Percentiles rank a stretch among this genome's conserved stretches.
phyloP scores from a whole-genome alignment of 2,329 filamentous ascomycete genomes.

The Claviceps citrina region DNA sequence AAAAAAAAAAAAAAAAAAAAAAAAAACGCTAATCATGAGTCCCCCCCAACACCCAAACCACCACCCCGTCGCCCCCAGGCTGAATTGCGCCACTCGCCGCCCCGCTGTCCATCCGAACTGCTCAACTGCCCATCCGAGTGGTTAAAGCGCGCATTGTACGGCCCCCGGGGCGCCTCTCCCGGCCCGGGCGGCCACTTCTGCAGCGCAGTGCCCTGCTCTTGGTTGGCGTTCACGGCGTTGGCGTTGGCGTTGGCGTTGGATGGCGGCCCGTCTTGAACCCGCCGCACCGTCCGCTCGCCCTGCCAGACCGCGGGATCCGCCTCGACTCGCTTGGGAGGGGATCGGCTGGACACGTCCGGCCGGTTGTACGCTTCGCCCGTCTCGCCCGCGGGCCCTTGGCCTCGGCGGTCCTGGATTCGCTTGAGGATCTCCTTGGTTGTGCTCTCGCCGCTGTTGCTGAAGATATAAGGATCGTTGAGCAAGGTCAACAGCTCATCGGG shows the following conservation, averaged over 20 bases:
- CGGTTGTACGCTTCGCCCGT: slow-evolving; percentile 40
- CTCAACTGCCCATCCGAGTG: slow-evolving; percentile 27
- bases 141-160: slow-evolving; percentile 29
- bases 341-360: slow-evolving; percentile 41
- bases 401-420: slow-evolving; percentile 66
- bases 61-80: slow-evolving; percentile 36
- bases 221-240: too few species aligned
- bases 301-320: slow-evolving; percentile 76
- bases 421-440: slow-evolving; percentile 96
- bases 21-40: slow-evolving; percentile 17
- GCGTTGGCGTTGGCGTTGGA: too few species aligned
- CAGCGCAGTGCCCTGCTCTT: slow-evolving; percentile 32
- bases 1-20: background rate
- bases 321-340: slow-evolving; percentile 53
- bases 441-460: slow-evolving; percentile 69
- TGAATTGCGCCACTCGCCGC: slow-evolving; percentile 43
- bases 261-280: slow-evolving; percentile 46
- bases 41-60: slow-evolving; percentile 33
- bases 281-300: slow-evolving; percentile 69
- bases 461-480: slow-evolving; percentile 67
- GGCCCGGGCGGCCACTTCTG: slow-evolving; percentile 30
- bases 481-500: slow-evolving; percentile 82
- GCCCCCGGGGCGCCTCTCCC: slow-evolving; percentile 27
- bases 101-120: slow-evolving; percentile 27
- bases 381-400: slow-evolving; percentile 44